Base-by-base conservation (phyloP, 2,329 filamentous ascomycete species). In the Colletotrichum karsti region DNA sequence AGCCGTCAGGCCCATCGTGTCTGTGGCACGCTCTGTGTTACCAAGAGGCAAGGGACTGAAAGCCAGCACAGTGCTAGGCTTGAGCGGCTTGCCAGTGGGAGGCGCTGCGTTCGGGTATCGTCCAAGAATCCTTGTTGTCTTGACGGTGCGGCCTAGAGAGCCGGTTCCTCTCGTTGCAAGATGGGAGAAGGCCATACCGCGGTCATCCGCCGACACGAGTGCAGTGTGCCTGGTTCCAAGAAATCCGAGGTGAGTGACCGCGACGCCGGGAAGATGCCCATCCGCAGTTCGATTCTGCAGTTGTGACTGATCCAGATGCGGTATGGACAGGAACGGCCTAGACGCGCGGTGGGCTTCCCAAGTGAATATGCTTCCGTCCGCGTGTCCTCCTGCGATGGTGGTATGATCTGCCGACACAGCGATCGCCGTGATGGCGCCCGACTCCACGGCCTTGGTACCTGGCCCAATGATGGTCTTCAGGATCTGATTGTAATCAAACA, bases 131-230 rank as follows among this genome's bases (percentile, higher is more conserved):
- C 97, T 88, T 3, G 93, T 95, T 0, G 94, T 97, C 81, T 94
- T 97, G 51, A 99, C 92, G 0, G 90, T 91, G 64, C 96, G 89
- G 6, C 92, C 94, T 22, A 99, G 87, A 24, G 94, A 88, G 4
- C 96, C 96, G 39, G 97, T 91, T 2, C 96, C 97, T 73, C 97
- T 88, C 9, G 94, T 97, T 9, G 96, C 97, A 9, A 99, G 87
- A 79, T 99, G 97, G 3, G 96, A 98, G 78, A 99, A 99, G 1
- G 96, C 95, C 97, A 99, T 99, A 20, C 97, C 96, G 54, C 90
- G 90, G 74, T 97, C 93, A 79, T 99, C 95, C 3, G 96, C 96
- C 4, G 96, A 99, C 10, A 98, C 95, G 5, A 99, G 85, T 4
- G 97, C 96, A 13, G 96, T 99, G 74, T 96, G 95, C 67, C 97